Evolutionary conservation across 192 early-diverging fungal genomes (phyloP), one percentile per base, ranked within the genome.

Genomic region (Mortierella claussenii): DNA sequence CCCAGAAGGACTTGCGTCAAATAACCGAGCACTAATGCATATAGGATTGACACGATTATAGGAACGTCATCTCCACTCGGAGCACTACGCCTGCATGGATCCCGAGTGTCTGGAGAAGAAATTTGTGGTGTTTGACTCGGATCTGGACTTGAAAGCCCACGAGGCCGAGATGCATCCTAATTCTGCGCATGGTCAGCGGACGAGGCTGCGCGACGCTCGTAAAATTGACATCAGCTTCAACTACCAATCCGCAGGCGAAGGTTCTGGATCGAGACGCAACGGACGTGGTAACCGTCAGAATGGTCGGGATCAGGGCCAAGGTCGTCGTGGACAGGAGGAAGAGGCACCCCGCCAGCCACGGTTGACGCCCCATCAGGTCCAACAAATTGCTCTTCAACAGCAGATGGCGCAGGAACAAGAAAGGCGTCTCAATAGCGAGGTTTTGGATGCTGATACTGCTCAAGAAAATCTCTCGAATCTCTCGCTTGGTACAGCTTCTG

Each of bases 71-170:
- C 96, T 97, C 58, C 76, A 85, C 54, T 67, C 75, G 36, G 92
- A 94, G 17, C 97, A 99, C 61, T 92, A 86, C 73, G 74, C 89
- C 18, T 99, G 97, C 79, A 75, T 79, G 56, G 82, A 96, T 26
- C 83, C 85, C 10, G 85, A 90, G 33, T 99, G 97, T 70, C 64
- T 96, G 40, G 96, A 95, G 43, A 89, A 91, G 68, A 99, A 97
- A 84, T 98, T 99, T 87, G 88, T 97, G 36, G 97, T 98, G 1
- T 99, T 99, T 85, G 89, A 85, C 31, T 87, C 91, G 13, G 92
- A 97, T 17, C 87, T 99, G 57, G 97, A 99, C 70, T 73, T 99
- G 32, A 93, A 92, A 60, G 91, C 88, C 7, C 97, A 99, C 69
- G 91, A 95, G 57, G 92, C 95, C 45, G 73, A 76, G 30, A 43